Evolutionary conservation across 805 yeast genomes (phyloP).

Genomic region (Candida ficus): DNA sequence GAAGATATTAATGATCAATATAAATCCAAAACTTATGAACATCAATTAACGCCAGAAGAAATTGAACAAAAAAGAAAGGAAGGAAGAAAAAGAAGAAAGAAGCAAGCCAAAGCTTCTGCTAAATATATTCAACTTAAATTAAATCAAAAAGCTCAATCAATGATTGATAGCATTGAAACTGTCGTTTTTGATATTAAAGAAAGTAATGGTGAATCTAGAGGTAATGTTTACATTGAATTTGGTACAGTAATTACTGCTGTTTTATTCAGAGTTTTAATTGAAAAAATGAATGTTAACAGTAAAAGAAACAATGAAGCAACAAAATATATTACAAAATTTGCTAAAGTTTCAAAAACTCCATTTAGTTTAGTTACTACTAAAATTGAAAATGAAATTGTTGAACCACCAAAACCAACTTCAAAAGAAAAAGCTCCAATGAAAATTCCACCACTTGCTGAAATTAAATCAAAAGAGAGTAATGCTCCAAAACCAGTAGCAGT

Average conservation of each 20-base stretch:
- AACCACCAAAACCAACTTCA: not conserved
- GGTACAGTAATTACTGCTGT: conserved; percentile 9
- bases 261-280: conserved; percentile 14
- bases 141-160: conserved; percentile 2
- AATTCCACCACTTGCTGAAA: conserved; percentile 2
- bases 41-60: not conserved
- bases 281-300: conserved; percentile 10
- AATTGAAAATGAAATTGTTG: not conserved
- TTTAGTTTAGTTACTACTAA: conserved; percentile 8
- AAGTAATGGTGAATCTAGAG: conserved; percentile 17
- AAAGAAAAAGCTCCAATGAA: not conserved
- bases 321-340: conserved; percentile 14
- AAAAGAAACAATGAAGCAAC: conserved; percentile 3
- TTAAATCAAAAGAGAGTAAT: not conserved
- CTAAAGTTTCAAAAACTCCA: conserved; percentile 14
- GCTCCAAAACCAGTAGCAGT: no score
- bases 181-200: conserved; percentile 14
- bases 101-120: conserved; percentile 3
- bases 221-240: conserved; percentile 16
- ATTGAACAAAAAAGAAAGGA: not conserved
- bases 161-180: conserved; percentile 5
- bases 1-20: not conserved
- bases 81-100: not conserved
- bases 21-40: no score
- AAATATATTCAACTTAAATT: conserved; percentile 4